Percentiles rank a stretch among this genome's conserved stretches.
These are phyloP conservation scores for Conidiobolus incongruus DNA, from an alignment of 371 early-diverging fungal genomes.

Conservation along the genomic window DNA sequence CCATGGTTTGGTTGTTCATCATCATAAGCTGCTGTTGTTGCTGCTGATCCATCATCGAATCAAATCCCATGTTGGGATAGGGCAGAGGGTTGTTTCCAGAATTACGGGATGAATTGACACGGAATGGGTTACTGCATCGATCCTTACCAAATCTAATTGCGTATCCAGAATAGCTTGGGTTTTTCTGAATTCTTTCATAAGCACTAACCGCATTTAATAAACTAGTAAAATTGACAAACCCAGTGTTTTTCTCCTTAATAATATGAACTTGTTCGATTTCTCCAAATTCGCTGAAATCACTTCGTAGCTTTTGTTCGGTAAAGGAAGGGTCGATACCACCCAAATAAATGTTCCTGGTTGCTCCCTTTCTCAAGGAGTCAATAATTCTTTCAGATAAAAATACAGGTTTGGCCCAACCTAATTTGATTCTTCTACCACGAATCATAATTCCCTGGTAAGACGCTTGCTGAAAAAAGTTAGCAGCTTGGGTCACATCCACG, in stretches of 20 bases:
- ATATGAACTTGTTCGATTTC: conserved; percentile 56
- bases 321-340: conserved; percentile 32
- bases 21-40: too few relatives aligned
- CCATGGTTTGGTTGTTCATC: too few relatives aligned
- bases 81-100: too few relatives aligned
- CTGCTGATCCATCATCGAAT: too few relatives aligned
- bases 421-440: conserved; percentile 39
- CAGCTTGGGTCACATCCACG: conserved; percentile 41
- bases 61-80: too few relatives aligned
- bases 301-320: conserved; percentile 30
- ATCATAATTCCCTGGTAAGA: conserved; percentile 28
- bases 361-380: conserved; percentile 33
- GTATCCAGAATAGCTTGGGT: conserved; percentile 25
- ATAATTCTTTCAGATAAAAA: conserved; percentile 24
- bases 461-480: conserved; percentile 25
- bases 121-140: conserved; percentile 41
- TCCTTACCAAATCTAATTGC: conserved; percentile 64
- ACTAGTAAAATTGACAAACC: conserved; percentile 60
- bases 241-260: conserved; percentile 50
- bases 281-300: conserved; percentile 51
- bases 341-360: conserved; percentile 62
- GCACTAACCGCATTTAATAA: conserved; percentile 45
- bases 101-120: too few relatives aligned
- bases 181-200: conserved; percentile 27
- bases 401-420: conserved; percentile 56